Base-by-base conservation (phyloP, 2,329 filamentous ascomycete species). In the Scolecobasidium constrictum region DNA sequence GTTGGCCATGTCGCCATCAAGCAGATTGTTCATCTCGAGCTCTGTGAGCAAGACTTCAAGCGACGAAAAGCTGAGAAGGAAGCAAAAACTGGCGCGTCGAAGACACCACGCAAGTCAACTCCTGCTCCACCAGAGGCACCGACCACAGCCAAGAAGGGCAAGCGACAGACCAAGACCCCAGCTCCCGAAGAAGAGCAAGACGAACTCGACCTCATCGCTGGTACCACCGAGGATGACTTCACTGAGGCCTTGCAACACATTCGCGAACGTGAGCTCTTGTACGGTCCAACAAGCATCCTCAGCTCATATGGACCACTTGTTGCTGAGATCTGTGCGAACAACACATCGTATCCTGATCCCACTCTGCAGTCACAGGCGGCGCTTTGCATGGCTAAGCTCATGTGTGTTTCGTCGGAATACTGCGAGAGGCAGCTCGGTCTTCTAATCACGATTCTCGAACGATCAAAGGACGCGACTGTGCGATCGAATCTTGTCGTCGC, bases 21-120 rank as follows among this genome's bases (percentile, higher is more conserved):
- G 66, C 93, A 98, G 58, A 98, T 98, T 52, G 93, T 98, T 1
- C 92, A 98, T 59, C 75, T 98, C 9, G 92, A 98, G 55, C 72
- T 96, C n/a, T 94, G 88, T 59, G 92, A 98, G 58, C 78, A 92
- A 39, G 92, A 98, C 61, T 98, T 98, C 64, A 98, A 98, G 69
- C 83, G 90, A 42, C 77, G 90, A 50, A 98, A 98, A 69, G 82
- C 85, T 33, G 86, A 92, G 47, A 86, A 87, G 52, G 85, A 92
- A 56, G 88, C 86, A 67, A 72, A 67, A 46, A 65, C 64, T 41
- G 49, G 59, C n/a, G 51, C 56, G 3, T 50, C 53, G 31, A 42
- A 46, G 38, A 28, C 51, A 44, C 28, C 51, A 45, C 50, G 57
- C 46, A 53, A 61, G 50, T 63, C 61, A 1, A 47, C 54, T 19